A percentile compares a stretch with the other conserved stretches of the same genome.
Conservation (phyloP, 2,329 filamentous ascomycete genomes). For the Sporothrix brunneoviolacea region DNA sequence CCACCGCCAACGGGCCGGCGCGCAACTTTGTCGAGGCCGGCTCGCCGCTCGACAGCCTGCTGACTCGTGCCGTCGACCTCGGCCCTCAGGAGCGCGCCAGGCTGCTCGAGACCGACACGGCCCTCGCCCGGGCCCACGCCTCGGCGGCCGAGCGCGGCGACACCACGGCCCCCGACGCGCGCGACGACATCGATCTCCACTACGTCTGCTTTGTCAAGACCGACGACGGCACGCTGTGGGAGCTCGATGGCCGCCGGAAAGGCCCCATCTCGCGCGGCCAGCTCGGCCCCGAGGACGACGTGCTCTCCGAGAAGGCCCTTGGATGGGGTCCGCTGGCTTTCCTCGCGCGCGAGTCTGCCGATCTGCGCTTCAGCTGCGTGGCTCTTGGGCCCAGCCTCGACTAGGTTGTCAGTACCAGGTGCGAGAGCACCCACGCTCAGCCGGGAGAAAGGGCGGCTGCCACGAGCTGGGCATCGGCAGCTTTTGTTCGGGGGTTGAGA, state of each 20-base stretch:
- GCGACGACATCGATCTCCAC: slow-evolving; percentile 84
- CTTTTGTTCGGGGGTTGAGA: too few species aligned
- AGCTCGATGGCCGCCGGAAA: slow-evolving; percentile 53
- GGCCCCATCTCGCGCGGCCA: slow-evolving; percentile 50
- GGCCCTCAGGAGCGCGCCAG: slow-evolving; percentile 59
- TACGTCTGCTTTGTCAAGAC: slow-evolving; percentile 91
- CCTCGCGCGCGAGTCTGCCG: slow-evolving; percentile 45
- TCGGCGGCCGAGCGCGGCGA: slow-evolving; percentile 71
- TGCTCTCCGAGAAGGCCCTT: slow-evolving; percentile 68
- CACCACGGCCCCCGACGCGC: slow-evolving; percentile 68
- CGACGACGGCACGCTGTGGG: slow-evolving; percentile 55
- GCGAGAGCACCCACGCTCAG: too few species aligned
- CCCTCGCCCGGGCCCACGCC: slow-evolving; percentile 71
- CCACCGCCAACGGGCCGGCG: slow-evolving; percentile 69
- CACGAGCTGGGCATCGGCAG: too few species aligned
- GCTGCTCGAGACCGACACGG: slow-evolving; percentile 68
- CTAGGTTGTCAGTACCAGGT: too few species aligned
- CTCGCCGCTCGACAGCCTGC: slow-evolving; percentile 57
- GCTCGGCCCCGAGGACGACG: slow-evolving; percentile 57
- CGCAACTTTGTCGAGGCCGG: slow-evolving; percentile 50
- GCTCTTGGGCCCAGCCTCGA: slow-evolving; percentile 47
- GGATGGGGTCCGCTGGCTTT: slow-evolving; percentile 58
- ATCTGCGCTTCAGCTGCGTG: slow-evolving; percentile 54
- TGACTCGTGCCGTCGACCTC: slow-evolving; percentile 65
- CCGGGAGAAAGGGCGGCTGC: too few species aligned